Percentiles rank a stretch among this genome's conserved stretches.
These are phyloP conservation scores for Cyclospora cayetanensis DNA, from an alignment of 169 alveolate species.

Conservation along the genomic window DNA sequence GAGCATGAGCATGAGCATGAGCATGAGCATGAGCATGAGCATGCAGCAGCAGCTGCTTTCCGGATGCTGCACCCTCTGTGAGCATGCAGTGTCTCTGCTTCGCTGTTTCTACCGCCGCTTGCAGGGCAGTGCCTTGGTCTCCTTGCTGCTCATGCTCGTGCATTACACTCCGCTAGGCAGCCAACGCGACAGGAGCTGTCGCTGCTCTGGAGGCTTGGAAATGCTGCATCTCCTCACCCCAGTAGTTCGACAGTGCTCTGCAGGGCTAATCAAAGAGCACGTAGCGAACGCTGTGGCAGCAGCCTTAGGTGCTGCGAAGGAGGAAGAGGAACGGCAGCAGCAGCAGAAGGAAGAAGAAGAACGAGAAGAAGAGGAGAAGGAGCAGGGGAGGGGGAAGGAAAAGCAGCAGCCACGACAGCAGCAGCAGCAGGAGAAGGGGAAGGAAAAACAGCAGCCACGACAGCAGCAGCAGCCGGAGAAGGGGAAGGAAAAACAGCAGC, in stretches of 20 bases:
- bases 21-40: background rate
- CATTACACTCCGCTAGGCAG: background rate
- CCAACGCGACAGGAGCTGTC: background rate
- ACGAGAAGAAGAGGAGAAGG: background rate
- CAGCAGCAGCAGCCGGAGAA: background rate
- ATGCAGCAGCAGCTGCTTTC: background rate
- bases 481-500: background rate
- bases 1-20: background rate
- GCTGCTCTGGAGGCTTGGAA: background rate
- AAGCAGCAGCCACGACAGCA: background rate
- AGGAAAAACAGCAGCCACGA: background rate
- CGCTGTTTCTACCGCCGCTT: background rate
- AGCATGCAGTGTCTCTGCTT: background rate
- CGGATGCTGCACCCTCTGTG: background rate
- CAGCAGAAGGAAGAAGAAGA: constrained; percentile 34
- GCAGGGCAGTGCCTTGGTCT: background rate
- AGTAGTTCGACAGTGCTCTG: background rate
- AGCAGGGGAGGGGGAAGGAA: background rate
- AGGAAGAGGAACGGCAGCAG: constrained; percentile 13
- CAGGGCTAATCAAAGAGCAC: background rate
- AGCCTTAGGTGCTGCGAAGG: constrained; percentile 8
- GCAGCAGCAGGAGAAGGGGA: background rate
- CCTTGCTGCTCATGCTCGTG: constrained; percentile 31
- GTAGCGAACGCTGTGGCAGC: constrained; percentile 18
- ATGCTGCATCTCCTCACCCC: background rate